Evolutionary conservation across 768 basidiomycete genomes (phyloP).

Genomic region (Termitomyces sp.): DNA sequence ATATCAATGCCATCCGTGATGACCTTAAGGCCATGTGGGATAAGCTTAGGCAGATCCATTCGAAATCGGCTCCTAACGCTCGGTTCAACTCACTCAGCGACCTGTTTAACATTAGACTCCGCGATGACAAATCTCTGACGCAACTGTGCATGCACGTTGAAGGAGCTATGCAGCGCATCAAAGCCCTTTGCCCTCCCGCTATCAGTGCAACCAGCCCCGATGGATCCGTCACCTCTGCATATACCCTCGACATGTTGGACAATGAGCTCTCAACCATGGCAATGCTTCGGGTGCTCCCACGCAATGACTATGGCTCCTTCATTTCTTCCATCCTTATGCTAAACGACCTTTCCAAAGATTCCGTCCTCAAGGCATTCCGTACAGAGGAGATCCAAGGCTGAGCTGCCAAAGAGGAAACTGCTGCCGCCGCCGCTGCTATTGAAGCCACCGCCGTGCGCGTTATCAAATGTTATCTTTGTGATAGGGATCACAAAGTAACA

Average conservation of each 20-base stretch:
- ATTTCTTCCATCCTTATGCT: background rate
- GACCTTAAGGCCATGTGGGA: background rate
- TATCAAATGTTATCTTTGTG: background rate
- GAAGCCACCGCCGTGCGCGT: background rate
- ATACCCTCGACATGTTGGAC: conserved; percentile 1
- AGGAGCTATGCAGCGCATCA: background rate
- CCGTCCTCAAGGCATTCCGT: background rate
- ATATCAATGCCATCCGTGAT: background rate
- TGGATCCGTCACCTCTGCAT: background rate
- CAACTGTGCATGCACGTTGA: background rate
- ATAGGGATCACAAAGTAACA: background rate
- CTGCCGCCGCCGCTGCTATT: background rate
- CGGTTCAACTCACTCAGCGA: background rate
- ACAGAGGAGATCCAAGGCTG: background rate
- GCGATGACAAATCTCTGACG: background rate
- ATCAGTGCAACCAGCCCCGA: background rate
- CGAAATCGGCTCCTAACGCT: background rate
- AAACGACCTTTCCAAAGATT: background rate
- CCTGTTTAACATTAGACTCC: background rate
- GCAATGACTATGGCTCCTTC: background rate
- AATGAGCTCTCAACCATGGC: conserved; percentile 3
- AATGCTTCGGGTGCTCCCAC: conserved; percentile 1
- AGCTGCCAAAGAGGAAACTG: background rate
- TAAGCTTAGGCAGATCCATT: background rate
- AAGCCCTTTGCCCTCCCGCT: background rate